Base-by-base conservation (phyloP, 306 rosid species). In the Vicia villosa region DNA sequence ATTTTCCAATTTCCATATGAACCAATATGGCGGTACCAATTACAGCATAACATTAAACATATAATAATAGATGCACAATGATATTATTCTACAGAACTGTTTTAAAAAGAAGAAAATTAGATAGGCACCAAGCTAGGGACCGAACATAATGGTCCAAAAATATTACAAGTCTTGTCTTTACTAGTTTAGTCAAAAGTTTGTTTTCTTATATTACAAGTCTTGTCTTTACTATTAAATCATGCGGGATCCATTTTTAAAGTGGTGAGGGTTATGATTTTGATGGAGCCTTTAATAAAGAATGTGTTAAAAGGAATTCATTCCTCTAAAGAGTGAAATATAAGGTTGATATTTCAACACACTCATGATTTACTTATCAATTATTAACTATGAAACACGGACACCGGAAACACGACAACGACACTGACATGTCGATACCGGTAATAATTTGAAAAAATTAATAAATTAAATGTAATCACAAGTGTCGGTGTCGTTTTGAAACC, bases 191-290 rank as follows among this genome's bases (percentile, higher is more conserved):
- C 12, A 3, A 16, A 66, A 7, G 19, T 17, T 45, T 19, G 32
- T 66, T 55, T 56, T 8, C 57, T 57, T 63, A 73, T 65, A 65
- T 32, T 66, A 45, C 43, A 57, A 22, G 74, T 46, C 8, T 24
- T n/a, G 3, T 8, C 41, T 8, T 30, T 24, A 14, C 0, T 40
- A 46, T 32, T 22, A 55, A 24, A 12, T 55, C 37, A 6, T 55
- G 36, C 6, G 8, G 36, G 36, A 26, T 14, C 32, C 16, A 1
- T 22, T 55, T 55, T 55, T 37, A 55, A 55, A 55, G 37, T 55
- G 37, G 19, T 5, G 19, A 24, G 17, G 17, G 17, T 55, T 10
- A 3, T 55, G 61, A 55, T 26, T 24, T 55, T 55, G 36, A 55
- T 55, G 24, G 36, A 55, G 37, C 37, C 10, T 12, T 5, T 55